A percentile compares a stretch with the other conserved stretches of the same genome.
These are phyloP conservation scores for Talaromyces sp. DNA, from an alignment of 2,329 filamentous ascomycete species.

Conservation along the genomic window DNA sequence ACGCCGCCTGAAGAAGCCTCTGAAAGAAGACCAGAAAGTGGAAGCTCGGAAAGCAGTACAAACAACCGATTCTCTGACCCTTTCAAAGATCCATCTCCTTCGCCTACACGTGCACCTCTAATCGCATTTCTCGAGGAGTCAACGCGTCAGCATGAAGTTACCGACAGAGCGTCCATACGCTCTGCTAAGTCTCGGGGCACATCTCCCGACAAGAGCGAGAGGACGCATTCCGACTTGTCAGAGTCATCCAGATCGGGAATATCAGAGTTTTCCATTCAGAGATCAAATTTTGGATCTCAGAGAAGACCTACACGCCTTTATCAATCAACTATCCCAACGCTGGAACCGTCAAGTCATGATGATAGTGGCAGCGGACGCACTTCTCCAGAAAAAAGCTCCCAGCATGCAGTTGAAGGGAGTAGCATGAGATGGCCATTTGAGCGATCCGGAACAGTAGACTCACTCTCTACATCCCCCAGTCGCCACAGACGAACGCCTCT, in stretches of 20 bases:
- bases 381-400: conserved; percentile 26
- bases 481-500: conserved; percentile 49
- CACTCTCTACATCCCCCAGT: conserved; percentile 51
- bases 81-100: conserved; percentile 27
- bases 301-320: conserved; percentile 30
- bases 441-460: conserved; percentile 46
- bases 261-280: conserved; percentile 28
- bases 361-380: conserved; percentile 26
- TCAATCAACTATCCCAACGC: conserved; percentile 21
- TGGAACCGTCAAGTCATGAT: conserved; percentile 21
- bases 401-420: conserved; percentile 24
- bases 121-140: conserved; percentile 21
- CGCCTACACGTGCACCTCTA: conserved; percentile 5
- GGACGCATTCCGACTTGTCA: conserved; percentile 56
- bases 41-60: conserved; percentile 18
- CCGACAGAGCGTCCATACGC: conserved; percentile 18
- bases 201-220: conserved; percentile 53
- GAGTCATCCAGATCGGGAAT: conserved; percentile 50
- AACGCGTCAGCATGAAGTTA: background rate
- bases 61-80: conserved; percentile 25
- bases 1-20: conserved; percentile 24
- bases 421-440: conserved; percentile 31
- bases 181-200: conserved; percentile 32
- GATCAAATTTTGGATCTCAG: conserved; percentile 31
- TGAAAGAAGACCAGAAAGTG: conserved; percentile 19